Conservation (phyloP, 225 moss, liverwort and hornwort genomes). For the Asterella californica region DNA sequence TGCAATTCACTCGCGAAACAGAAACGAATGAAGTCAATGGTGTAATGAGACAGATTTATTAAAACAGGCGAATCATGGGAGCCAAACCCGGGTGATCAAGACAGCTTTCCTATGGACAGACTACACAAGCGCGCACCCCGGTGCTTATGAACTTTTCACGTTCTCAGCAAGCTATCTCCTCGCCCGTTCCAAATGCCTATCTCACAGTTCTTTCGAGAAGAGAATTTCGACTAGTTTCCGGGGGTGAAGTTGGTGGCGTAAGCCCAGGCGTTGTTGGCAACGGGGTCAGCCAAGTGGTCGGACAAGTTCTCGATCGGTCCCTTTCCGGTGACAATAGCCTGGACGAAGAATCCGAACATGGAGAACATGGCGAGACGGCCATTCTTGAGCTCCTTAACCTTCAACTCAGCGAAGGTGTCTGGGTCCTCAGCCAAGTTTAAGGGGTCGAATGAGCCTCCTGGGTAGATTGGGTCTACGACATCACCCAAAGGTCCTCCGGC, state of each 20-base stretch:
- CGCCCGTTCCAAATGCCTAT: background rate
- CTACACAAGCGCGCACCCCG: background rate
- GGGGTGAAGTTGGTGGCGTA: conserved; percentile 12
- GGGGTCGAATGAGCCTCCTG: conserved; percentile 1
- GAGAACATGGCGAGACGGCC: conserved; percentile 3
- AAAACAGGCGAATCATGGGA: background rate
- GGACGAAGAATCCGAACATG: conserved; percentile 3
- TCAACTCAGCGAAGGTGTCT: background rate
- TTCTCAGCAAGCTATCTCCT: background rate
- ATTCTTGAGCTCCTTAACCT: conserved; percentile 14
- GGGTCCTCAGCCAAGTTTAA: conserved; percentile 1
- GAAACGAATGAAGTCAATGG: too few species aligned
- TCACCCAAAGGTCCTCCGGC: background rate
- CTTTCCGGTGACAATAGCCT: background rate
- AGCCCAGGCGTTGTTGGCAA: background rate
- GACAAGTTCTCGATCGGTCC: background rate
- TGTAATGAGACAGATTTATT: background rate
- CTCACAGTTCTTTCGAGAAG: background rate
- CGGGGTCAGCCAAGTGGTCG: background rate
- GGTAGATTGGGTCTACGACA: background rate
- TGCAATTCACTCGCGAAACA: too few species aligned
- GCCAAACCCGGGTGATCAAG: background rate
- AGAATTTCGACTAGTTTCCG: background rate
- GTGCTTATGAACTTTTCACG: background rate
- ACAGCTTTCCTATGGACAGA: background rate